Evolutionary conservation across 345 rosid species (phyloP).

Genomic region (Lepidium africanum): DNA sequence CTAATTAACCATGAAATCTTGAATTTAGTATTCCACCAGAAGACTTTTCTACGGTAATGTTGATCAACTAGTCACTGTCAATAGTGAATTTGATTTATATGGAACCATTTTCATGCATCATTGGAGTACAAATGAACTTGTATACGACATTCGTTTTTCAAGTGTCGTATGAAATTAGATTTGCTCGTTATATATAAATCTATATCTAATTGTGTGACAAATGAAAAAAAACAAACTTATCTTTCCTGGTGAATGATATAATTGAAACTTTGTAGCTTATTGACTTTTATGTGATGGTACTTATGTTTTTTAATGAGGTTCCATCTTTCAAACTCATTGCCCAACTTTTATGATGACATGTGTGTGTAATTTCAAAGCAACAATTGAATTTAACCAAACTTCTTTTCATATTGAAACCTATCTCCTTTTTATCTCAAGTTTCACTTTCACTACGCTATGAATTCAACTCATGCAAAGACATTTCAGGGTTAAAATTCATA

Average conservation of each 20-base stretch:
- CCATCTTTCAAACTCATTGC: slow-evolving; percentile 16
- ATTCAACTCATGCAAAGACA: not conserved
- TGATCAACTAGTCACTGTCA: too few species aligned
- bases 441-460: not conserved
- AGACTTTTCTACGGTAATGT: too few species aligned
- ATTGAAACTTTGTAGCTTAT: not conserved
- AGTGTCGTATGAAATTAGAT: too few species aligned
- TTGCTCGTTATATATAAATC: too few species aligned
- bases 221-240: too few species aligned
- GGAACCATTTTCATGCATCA: too few species aligned
- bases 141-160: too few species aligned
- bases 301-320: slow-evolving; percentile 3
- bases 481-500: not conserved
- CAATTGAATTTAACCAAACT: slow-evolving; percentile 13
- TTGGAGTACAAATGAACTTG: too few species aligned
- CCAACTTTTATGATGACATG: slow-evolving; percentile 18
- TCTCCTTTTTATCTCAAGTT: not conserved
- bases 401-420: not conserved
- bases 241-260: not conserved
- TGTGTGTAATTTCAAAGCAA: slow-evolving; percentile 18
- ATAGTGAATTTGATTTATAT: too few species aligned
- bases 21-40: too few species aligned
- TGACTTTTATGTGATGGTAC: not conserved
- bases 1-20: not conserved
- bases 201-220: too few species aligned